Evolutionary conservation across 176 grass and related monocot genomes (phyloP), one percentile per base, ranked within the genome.

Genomic region (Triticum monococcum): DNA sequence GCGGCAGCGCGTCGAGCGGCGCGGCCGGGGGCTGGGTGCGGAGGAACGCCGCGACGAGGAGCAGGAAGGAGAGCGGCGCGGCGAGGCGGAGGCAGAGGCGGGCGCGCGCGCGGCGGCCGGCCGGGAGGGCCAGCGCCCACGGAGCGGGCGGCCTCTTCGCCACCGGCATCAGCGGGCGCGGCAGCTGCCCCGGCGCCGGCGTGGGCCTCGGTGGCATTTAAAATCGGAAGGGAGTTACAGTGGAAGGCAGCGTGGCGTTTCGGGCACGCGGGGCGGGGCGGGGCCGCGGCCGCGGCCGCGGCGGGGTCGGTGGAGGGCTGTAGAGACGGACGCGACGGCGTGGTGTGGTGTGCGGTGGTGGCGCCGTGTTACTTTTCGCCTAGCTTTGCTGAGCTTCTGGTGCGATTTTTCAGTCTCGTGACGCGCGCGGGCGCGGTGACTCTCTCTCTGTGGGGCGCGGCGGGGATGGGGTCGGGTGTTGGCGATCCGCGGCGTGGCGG

Each of bases 11-110:
- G 38, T 45, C 36, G 32, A 70, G 36, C 40, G 72, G 81, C 20
- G 79, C 73, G 20, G 66, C 16, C 1, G 78, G 25, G 22, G 83
- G 62, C 75, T 87, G 90, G 41, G 85, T 48, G 87, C 89, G 88
- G 82, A 96, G 33, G 23, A 99, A 83, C 61, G 68, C 77, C 0
- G 67, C 68, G 82, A 94, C 25, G 87, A 91, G 90, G 54, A 87
- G 86, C n/a, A 99, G 38, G 64, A 93, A 83, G 64, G 90, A 86
- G 33, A 96, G 76, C 80, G 72, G 78, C 71, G 89, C 80, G 35
- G 93, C 70, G 26, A 99, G 84, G 88, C 90, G 97, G 57, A 96
- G 81, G 88, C 88, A 93, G 85, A 94, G 77, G 90, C 94, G 87
- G 25, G 41, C 83, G 20, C 81, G 75, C 46, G 83, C 61, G 77